A percentile compares a stretch with the other conserved stretches of the same genome.
phyloP scores from a whole-genome alignment of 805 yeast species.

The Hanseniaspora guilliermondii region DNA sequence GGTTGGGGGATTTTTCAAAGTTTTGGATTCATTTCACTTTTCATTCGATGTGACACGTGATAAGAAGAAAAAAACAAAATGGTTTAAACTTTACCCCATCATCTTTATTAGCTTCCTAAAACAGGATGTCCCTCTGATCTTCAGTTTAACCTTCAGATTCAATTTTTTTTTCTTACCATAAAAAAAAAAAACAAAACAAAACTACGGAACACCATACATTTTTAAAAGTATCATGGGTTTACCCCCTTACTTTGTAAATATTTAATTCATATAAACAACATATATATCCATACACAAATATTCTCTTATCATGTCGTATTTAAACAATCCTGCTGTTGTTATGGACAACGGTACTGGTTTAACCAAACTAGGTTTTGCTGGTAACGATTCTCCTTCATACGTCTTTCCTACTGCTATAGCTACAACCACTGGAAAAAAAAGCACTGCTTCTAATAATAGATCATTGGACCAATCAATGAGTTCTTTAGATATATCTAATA shows the following conservation, averaged over 20 bases:
- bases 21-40: too few relatives aligned
- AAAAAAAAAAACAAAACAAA: not conserved
- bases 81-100: too few relatives aligned
- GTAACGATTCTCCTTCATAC: conserved; percentile 94
- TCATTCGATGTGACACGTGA: too few relatives aligned
- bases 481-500: not conserved
- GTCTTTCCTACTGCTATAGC: conserved; percentile 92
- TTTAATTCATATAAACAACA: not conserved
- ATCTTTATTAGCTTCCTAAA: too few relatives aligned
- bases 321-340: conserved; percentile 84
- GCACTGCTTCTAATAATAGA: conserved; percentile 21
- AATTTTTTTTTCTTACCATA: not conserved
- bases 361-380: conserved; percentile 95
- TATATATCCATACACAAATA: not conserved
- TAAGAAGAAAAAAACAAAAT: too few relatives aligned
- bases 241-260: not conserved
- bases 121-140: too few relatives aligned
- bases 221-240: too few relatives aligned
- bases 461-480: not conserved
- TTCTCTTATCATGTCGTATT: conserved; percentile 37
- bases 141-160: too few relatives aligned
- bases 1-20: too few relatives aligned
- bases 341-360: conserved; percentile 99
- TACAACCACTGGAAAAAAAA: conserved; percentile 37
- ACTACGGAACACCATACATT: conserved; percentile 2